A percentile compares a stretch with the other conserved stretches of the same genome.
These are phyloP conservation scores for Fusarium incarnatum DNA, from an alignment of 2,329 filamentous ascomycete genomes.

Conservation along the genomic window DNA sequence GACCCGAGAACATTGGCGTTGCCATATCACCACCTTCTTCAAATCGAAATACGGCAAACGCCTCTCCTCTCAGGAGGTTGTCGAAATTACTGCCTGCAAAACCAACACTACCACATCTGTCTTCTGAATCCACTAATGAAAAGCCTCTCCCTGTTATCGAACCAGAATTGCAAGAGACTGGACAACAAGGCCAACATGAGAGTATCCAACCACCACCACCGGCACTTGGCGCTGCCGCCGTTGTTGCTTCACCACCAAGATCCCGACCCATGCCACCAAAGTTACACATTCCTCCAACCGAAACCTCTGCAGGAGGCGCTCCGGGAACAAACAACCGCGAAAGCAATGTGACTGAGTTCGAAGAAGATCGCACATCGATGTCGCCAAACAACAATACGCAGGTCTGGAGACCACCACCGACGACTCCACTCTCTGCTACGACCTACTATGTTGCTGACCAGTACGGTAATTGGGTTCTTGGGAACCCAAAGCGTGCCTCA, in stretches of 20 bases:
- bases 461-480: conserved; percentile 65
- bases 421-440: conserved; percentile 58
- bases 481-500: conserved; percentile 51
- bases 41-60: conserved; percentile 40
- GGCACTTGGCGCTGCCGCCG: conserved; percentile 15
- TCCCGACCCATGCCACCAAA: conserved; percentile 42
- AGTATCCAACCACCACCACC: conserved; percentile 26
- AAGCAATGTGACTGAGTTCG: conserved; percentile 64
- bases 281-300: conserved; percentile 46
- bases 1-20: conserved; percentile 57
- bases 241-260: conserved; percentile 27
- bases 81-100: conserved; percentile 61
- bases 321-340: conserved; percentile 48
- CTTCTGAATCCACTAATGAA: conserved; percentile 33
- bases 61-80: conserved; percentile 48
- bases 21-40: conserved; percentile 54
- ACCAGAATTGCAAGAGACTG: conserved; percentile 20
- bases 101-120: conserved; percentile 55
- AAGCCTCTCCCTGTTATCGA: conserved; percentile 29
- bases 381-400: conserved; percentile 54
- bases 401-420: conserved; percentile 64
- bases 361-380: conserved; percentile 58
- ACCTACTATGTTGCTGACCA: conserved; percentile 64
- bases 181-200: conserved; percentile 11
- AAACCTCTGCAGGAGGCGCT: conserved; percentile 2